Percentiles rank a stretch among this genome's conserved stretches.
Conservation (phyloP, 2,329 filamentous ascomycete genomes). For the Allantophomopsis lycopodina region DNA sequence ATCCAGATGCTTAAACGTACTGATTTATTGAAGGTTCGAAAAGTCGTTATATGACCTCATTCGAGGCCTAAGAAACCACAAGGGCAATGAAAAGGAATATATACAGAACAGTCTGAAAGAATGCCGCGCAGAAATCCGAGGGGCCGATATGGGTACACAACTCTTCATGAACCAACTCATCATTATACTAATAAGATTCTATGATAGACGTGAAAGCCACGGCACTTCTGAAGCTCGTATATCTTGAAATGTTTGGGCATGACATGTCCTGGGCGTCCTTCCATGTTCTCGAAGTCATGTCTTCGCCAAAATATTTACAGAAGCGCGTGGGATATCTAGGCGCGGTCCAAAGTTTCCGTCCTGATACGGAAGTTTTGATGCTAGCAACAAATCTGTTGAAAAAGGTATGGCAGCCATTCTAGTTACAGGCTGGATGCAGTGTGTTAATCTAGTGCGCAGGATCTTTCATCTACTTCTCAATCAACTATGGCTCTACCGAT, state of each 20-base stretch:
- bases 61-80: conserved; percentile 85
- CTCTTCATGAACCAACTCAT: no score
- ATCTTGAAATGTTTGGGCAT: conserved; percentile 97
- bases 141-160: conserved; percentile 70
- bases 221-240: conserved; percentile 87
- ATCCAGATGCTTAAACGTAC: conserved; percentile 1
- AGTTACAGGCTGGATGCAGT: neutral
- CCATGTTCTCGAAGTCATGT: conserved; percentile 98
- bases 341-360: conserved; percentile 88
- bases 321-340: conserved; percentile 92
- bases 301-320: conserved; percentile 83
- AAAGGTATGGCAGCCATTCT: conserved; percentile 42
- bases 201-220: conserved; percentile 80
- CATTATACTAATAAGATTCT: no score
- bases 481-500: conserved; percentile 78
- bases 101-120: conserved; percentile 88
- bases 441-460: conserved; percentile 26
- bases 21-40: conserved; percentile 62
- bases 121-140: conserved; percentile 85
- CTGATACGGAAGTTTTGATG: conserved; percentile 96
- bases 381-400: conserved; percentile 92
- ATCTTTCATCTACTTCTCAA: conserved; percentile 58
- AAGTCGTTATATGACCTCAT: conserved; percentile 99
- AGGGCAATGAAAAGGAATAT: conserved; percentile 89
- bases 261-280: conserved; percentile 99